Percentiles rank a stretch among this genome's conserved stretches.
Evolutionary conservation across 2,329 filamentous ascomycete species (phyloP).

Genomic region (Lecanosticta acicola): DNA sequence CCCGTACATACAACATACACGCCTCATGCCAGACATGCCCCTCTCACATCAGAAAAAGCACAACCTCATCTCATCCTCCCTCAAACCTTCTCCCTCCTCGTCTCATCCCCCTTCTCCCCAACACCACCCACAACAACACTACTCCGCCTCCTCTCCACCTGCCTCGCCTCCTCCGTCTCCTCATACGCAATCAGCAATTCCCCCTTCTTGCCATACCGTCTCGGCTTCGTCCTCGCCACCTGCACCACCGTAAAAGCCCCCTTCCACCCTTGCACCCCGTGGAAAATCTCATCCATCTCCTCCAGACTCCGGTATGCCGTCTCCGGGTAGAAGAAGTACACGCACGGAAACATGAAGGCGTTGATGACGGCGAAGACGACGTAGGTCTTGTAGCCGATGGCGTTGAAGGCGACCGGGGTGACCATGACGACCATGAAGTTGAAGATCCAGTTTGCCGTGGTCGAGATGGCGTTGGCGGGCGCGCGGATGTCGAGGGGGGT

Average conservation of each 20-base stretch:
- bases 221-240: constrained; percentile 48
- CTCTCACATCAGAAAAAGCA: no score
- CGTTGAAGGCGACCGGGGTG: constrained; percentile 53
- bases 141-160: constrained; percentile 21
- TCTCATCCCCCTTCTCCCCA: neutral
- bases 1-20: no score
- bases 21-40: no score
- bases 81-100: neutral
- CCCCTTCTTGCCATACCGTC: constrained; percentile 54
- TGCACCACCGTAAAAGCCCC: constrained; percentile 52
- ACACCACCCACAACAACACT: constrained; percentile 12
- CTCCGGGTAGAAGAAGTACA: constrained; percentile 46
- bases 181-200: constrained; percentile 52
- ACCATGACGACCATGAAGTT: constrained; percentile 46
- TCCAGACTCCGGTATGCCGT: constrained; percentile 59
- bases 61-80: no score
- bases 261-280: constrained; percentile 37
- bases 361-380: constrained; percentile 60
- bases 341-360: constrained; percentile 50
- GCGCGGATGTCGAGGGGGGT: constrained; percentile 33
- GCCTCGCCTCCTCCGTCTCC: constrained; percentile 30
- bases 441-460: constrained; percentile 36
- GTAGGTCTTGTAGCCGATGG: constrained; percentile 57
- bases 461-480: constrained; percentile 37
- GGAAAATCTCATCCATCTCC: constrained; percentile 57